phyloP scores from a whole-genome alignment of 2,329 filamentous ascomycete species.

The Pezicula radicicola region DNA sequence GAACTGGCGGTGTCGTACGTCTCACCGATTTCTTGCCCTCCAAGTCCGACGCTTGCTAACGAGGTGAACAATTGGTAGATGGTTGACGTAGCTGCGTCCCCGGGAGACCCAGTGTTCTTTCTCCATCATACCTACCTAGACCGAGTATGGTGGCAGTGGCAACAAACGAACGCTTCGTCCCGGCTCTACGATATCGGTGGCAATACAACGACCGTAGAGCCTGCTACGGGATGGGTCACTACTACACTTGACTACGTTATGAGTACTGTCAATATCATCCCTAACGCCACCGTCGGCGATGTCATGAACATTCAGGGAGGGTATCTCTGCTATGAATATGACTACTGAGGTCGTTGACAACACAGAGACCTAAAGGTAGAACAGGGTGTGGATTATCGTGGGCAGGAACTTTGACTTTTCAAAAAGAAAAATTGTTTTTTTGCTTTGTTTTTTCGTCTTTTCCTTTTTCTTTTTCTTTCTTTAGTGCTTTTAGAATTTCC shows the following conservation, averaged over 20 bases:
- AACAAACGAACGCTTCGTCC: conserved; percentile 5
- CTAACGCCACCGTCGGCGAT: not conserved
- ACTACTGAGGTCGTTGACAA: not conserved
- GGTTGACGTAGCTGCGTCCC: conserved; percentile 5
- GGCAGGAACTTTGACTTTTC: too few species aligned
- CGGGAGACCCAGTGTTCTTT: conserved; percentile 21
- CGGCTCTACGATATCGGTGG: conserved; percentile 1
- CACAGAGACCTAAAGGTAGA: too few species aligned
- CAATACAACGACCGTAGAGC: conserved; percentile 1
- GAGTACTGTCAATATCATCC: not conserved
- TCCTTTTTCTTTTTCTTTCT: too few species aligned
- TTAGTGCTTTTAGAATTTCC: too few species aligned
- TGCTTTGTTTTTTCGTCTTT: too few species aligned
- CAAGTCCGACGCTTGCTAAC: too few species aligned
- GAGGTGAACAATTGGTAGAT: not conserved
- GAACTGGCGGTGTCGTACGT: conserved; percentile 3
- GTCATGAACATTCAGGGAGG: not conserved
- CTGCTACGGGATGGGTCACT: not conserved
- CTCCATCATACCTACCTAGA: conserved; percentile 21
- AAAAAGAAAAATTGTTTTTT: too few species aligned
- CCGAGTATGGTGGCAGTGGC: conserved; percentile 22
- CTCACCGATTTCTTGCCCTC: not conserved
- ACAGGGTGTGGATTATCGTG: too few species aligned
- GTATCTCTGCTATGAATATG: not conserved
- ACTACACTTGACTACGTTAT: not conserved